A percentile compares a stretch with the other conserved stretches of the same genome.
These are phyloP conservation scores for Crinitomyces ghanaensis DNA, from an alignment of 805 yeast genomes.

Conservation along the genomic window DNA sequence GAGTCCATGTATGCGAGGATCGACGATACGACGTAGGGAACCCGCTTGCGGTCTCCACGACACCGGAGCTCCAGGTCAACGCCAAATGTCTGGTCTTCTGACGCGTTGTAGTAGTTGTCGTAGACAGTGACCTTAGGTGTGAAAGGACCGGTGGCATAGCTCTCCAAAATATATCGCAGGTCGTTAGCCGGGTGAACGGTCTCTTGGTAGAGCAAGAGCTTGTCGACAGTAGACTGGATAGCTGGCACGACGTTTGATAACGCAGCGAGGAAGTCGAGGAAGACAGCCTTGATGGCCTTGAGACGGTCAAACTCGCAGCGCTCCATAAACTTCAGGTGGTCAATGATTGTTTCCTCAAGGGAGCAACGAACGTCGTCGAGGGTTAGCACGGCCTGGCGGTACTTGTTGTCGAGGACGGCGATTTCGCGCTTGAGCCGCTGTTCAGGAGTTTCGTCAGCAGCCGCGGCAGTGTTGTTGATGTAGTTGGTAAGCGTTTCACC, in stretches of 20 bases:
- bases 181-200: constrained; percentile 62
- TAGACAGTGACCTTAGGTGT: constrained; percentile 61
- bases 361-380: constrained; percentile 61
- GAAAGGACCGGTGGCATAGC: constrained; percentile 63
- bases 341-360: constrained; percentile 58
- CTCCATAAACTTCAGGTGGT: constrained; percentile 67
- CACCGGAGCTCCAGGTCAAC: constrained; percentile 62
- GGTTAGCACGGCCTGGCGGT: constrained; percentile 41
- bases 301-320: constrained; percentile 72
- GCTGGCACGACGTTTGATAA: constrained; percentile 49
- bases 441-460: constrained; percentile 40
- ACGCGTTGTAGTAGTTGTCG: constrained; percentile 68
- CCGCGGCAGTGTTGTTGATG: constrained; percentile 17
- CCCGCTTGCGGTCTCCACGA: constrained; percentile 58
- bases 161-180: constrained; percentile 51
- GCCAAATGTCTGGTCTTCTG: constrained; percentile 64
- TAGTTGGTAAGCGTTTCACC: constrained; percentile 20
- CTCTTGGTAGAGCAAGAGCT: constrained; percentile 53
- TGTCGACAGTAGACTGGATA: constrained; percentile 48
- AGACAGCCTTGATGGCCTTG: constrained; percentile 62
- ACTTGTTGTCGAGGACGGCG: constrained; percentile 42
- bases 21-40: constrained; percentile 55
- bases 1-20: constrained; percentile 57
- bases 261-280: constrained; percentile 59
- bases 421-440: constrained; percentile 47